Percentiles rank a stretch among this genome's conserved stretches.
Conservation (phyloP, 108 stramenopile species). For the Cyclostephanos tholiformis region DNA sequence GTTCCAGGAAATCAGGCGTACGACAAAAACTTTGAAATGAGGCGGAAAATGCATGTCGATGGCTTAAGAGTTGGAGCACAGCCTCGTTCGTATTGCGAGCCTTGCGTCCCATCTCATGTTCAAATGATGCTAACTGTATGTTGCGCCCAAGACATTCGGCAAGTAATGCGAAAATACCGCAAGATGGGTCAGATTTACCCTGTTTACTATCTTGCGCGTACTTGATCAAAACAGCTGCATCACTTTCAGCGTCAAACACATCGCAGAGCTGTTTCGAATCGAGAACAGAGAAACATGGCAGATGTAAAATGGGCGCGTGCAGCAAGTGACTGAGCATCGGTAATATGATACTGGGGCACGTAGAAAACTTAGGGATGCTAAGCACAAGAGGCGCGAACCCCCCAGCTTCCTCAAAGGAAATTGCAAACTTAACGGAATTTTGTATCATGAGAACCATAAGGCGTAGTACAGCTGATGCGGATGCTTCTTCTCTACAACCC, state of each 20-base stretch:
- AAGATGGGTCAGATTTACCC: slow-evolving; percentile 65
- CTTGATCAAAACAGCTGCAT: slow-evolving; percentile 49
- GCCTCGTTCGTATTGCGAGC: slow-evolving; percentile 83
- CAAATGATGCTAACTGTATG: slow-evolving; percentile 73
- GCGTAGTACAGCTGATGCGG: slow-evolving; percentile 78
- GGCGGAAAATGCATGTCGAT: slow-evolving; percentile 72
- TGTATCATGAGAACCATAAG: slow-evolving; percentile 91
- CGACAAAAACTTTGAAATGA: slow-evolving; percentile 85
- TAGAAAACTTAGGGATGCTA: slow-evolving; percentile 86
- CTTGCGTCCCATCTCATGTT: slow-evolving; percentile 64
- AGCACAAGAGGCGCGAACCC: slow-evolving; percentile 86
- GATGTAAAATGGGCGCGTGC: slow-evolving; percentile 77
- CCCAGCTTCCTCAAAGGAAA: slow-evolving; percentile 73
- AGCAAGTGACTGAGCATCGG: slow-evolving; percentile 83
- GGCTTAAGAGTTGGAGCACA: slow-evolving; percentile 74
- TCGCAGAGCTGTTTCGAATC: slow-evolving; percentile 79
- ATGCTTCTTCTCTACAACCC: slow-evolving; percentile 87
- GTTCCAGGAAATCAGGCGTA: slow-evolving; percentile 77
- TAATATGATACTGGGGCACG: slow-evolving; percentile 77
- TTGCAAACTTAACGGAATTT: slow-evolving; percentile 72
- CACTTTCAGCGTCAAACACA: slow-evolving; percentile 78
- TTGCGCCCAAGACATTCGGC: slow-evolving; percentile 90
- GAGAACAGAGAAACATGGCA: slow-evolving; percentile 73
- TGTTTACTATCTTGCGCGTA: slow-evolving; percentile 30
- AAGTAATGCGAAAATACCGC: slow-evolving; percentile 83